Evolutionary conservation across 208 protist genomes (phyloP), one percentile per base, ranked within the genome.

Genomic region (Leishmania lainsoni): DNA sequence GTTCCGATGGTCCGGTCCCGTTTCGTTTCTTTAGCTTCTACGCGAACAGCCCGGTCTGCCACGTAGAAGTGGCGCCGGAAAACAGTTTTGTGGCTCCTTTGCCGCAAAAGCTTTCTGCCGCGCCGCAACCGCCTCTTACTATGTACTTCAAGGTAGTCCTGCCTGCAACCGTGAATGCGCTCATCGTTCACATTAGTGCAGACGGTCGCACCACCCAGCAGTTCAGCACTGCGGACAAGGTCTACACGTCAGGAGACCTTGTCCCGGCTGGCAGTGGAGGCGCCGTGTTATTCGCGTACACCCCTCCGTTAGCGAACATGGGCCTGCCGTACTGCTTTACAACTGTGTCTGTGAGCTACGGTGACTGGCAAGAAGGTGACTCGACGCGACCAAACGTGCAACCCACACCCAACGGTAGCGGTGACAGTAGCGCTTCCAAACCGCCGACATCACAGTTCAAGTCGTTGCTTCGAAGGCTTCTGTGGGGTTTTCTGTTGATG

Each of bases 21-120:
- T 97, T 97, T 80, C 87, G 88, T 63, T 91, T 97, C 72, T 94
- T 91, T 70, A 94, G 90, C 80, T 93, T 92, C 49, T 84, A 93
- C 51, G 90, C 94, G 4, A 96, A 93, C 83, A 69, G 29, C n/a
- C 89, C 89, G n/a, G 68, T 80, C 26, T 97, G 94, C 81, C 86
- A 89, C 69, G 87, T 97, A 54, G 77, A 81, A 3, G 86, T 96
- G 45, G 86, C 87, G 8, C 83, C 91, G 8, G 45, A 58, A 42
- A 93, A 89, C 75, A 76, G 65, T 9, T 95, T 97, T 78, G 16
- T 89, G 14, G 87, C 88, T 5, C 87, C 84, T 12, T 76, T 97
- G 70, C 92, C 93, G 20, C 84, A 63, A 32, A 80, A 54, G 22
- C 69, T 87, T n/a, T 20, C 16, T 65, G 72, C 84, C 59, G 58